phyloP scores from a whole-genome alignment of 2,329 filamentous ascomycete species.

The Nannizziopsis arthrosporioides region DNA sequence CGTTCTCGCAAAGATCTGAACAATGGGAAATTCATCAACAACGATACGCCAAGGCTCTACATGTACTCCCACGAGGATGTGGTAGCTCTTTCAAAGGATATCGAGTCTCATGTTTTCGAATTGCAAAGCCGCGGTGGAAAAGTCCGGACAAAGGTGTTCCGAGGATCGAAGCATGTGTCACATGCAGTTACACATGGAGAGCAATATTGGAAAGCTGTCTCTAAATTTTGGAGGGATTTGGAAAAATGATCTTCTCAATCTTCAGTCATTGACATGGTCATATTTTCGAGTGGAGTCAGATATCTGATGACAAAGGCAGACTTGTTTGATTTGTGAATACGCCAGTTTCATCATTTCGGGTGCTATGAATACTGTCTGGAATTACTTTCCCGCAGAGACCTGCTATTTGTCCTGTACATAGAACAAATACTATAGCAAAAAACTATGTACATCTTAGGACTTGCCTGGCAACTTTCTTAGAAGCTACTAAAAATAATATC shows the following conservation, averaged over 20 bases:
- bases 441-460: too few species aligned
- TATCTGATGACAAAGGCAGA: too few species aligned
- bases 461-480: too few species aligned
- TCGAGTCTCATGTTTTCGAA: background rate
- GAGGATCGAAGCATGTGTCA: background rate
- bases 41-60: background rate
- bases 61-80: background rate
- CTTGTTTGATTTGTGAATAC: too few species aligned
- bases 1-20: background rate
- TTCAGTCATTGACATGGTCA: too few species aligned
- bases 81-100: background rate
- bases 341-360: too few species aligned
- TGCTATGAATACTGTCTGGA: too few species aligned
- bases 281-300: too few species aligned
- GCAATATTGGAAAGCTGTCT: constrained; percentile 2
- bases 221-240: background rate
- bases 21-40: background rate
- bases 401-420: too few species aligned
- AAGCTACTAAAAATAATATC: too few species aligned
- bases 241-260: background rate
- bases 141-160: background rate
- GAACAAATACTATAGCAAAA: too few species aligned
- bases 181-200: background rate
- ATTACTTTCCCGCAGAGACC: too few species aligned
- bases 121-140: background rate